Base-by-base conservation (phyloP, 352 stramenopile species). In the Phytophthora pisi region DNA sequence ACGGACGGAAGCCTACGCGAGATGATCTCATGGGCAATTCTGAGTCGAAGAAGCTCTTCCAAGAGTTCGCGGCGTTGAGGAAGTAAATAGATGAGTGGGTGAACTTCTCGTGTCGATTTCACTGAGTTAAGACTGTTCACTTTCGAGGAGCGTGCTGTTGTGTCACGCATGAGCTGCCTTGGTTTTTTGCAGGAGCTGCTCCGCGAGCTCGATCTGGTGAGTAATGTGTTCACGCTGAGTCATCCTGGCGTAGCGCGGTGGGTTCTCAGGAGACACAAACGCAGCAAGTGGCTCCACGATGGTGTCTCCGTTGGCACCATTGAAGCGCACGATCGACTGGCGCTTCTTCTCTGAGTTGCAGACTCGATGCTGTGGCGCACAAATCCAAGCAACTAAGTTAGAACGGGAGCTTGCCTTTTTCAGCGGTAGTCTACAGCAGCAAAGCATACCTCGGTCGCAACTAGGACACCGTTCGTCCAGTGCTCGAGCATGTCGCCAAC, bases 241-340 rank as follows among this genome's bases (percentile, higher is more conserved):
- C 65, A 85, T 90, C 60, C 70, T 72, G 49, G 57, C 47, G 60
- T 89, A 95, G 57, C 88, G 88, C 5, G 76, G 49, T 4, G 86
- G 84, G 26, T 79, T 85, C 10, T 67, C 46, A 0, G 63, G 57
- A 2, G 82, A 80, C 11, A 91, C 77, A 50, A 95, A 95, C 9
- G 55, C 40, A 3, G 84, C 61, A 10, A 95, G 72, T 15, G 87
- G 82, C 40, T 80, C 82, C 9, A 95, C 77, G 42, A 92, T 59
- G 0, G 87, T 91, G 51, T 93, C 79, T 13, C 85, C 82, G 36
- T 92, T 80, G 0, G 86, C 78, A 28, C 85, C 87, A 52, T 93
- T 92, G 73, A 95, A 95, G 10, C 87, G 85, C 38, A 95, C 84
- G 38, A 93, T 93, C 3, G 87, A 93, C 58, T 93, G 84, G 4